Conservation (phyloP, 768 basidiomycete genomes). For the Suillus fuscotomentosus region DNA sequence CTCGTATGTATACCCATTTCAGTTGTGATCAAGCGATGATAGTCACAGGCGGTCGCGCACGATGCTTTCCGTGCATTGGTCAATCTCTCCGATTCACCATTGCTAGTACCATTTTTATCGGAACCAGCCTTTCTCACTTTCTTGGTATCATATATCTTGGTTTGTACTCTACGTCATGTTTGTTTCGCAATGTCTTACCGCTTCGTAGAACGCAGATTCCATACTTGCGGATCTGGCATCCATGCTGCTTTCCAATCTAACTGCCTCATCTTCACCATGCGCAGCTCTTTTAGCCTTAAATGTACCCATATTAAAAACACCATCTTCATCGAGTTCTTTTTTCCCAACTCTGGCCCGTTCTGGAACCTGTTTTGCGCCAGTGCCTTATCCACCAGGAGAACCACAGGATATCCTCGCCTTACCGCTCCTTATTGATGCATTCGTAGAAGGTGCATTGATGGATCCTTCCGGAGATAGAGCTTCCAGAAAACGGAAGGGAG, state of each 20-base stretch:
- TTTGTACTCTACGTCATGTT: conserved; percentile 30
- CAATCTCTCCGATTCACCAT: conserved; percentile 85
- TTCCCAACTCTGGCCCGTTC: conserved; percentile 79
- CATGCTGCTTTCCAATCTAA: conserved; percentile 97
- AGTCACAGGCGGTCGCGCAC: conserved; percentile 76
- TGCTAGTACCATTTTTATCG: conserved; percentile 62
- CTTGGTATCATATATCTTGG: conserved; percentile 86
- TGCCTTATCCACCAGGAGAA: conserved; percentile 63
- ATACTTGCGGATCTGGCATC: conserved; percentile 91
- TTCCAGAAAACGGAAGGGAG: conserved; percentile 63
- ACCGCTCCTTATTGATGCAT: conserved; percentile 87
- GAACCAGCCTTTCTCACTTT: conserved; percentile 77
- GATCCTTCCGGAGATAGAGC: conserved; percentile 47
- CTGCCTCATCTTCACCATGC: conserved; percentile 69
- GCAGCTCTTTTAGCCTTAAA: conserved; percentile 60
- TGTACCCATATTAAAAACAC: conserved; percentile 57
- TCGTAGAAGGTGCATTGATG: conserved; percentile 67
- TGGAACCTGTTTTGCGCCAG: conserved; percentile 73
- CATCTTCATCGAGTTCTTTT: conserved; percentile 43
- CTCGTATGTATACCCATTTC: conserved; percentile 46
- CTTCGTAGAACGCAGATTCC: conserved; percentile 76
- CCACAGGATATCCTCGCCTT: conserved; percentile 59
- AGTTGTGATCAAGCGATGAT: conserved; percentile 14
- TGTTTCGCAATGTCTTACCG: conserved; percentile 9
- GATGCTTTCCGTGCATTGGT: conserved; percentile 94